A percentile compares a stretch with the other conserved stretches of the same genome.
phyloP scores from a whole-genome alignment of 345 rosid genomes.

The Sisymbrium altissimum region DNA sequence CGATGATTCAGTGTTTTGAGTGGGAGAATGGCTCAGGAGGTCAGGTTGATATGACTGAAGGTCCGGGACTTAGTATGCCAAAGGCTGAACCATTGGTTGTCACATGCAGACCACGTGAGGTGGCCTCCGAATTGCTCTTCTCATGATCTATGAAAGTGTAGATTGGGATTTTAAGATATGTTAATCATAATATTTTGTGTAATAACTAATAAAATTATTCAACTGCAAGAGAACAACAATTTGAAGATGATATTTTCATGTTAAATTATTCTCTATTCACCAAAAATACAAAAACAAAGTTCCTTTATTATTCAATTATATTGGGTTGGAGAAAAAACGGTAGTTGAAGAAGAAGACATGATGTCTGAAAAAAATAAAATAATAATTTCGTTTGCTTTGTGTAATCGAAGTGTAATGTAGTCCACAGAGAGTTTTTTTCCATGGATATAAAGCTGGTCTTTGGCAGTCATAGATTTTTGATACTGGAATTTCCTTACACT shows the following conservation, averaged over 20 bases:
- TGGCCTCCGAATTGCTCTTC: constrained; percentile 15
- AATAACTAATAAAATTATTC: no score
- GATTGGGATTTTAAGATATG: background rate
- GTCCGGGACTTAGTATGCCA: constrained; percentile 40
- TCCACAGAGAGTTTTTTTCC: no score
- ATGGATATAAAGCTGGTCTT: no score
- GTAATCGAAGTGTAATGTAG: background rate
- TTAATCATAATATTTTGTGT: background rate
- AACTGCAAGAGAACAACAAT: no score
- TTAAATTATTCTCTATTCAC: no score
- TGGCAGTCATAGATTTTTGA: no score
- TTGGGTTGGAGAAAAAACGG: no score
- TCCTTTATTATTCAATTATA: no score
- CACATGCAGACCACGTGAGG: constrained; percentile 39
- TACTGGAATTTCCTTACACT: no score
- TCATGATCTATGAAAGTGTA: background rate
- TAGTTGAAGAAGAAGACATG: background rate
- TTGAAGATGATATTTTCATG: no score
- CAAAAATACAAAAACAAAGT: no score
- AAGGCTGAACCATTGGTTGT: constrained; percentile 39
- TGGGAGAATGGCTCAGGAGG: constrained; percentile 41
- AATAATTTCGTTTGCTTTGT: background rate
- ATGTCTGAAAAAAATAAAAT: background rate
- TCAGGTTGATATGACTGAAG: constrained; percentile 43
- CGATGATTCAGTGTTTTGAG: constrained; percentile 48